A percentile compares a stretch with the other conserved stretches of the same genome.
These are phyloP conservation scores for Xenoacremonium recifei DNA, from an alignment of 2,329 filamentous ascomycete genomes.

Conservation along the genomic window DNA sequence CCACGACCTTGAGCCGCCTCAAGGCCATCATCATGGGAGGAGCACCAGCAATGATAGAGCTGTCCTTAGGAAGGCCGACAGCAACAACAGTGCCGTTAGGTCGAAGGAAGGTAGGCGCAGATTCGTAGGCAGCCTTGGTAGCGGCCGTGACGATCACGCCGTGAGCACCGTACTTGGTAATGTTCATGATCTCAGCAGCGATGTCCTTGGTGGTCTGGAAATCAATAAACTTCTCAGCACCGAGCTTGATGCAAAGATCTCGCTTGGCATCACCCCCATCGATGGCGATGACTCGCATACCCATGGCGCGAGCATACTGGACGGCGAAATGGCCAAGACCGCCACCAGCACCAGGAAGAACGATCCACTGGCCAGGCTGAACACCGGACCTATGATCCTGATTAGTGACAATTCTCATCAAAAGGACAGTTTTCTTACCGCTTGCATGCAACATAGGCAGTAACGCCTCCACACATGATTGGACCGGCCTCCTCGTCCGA, in stretches of 20 bases:
- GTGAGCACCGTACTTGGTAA: conserved; percentile 76
- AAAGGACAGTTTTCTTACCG: conserved; percentile 39
- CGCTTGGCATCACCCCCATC: conserved; percentile 78
- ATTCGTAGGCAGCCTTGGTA: conserved; percentile 88
- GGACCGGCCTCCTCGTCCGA: conserved; percentile 73
- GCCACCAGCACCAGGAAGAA: conserved; percentile 81
- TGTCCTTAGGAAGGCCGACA: conserved; percentile 68
- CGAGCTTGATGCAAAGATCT: conserved; percentile 65
- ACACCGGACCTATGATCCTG: conserved; percentile 49
- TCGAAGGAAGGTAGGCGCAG: conserved; percentile 80
- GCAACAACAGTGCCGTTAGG: conserved; percentile 76
- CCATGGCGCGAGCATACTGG: conserved; percentile 89
- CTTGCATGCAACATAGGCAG: conserved; percentile 81
- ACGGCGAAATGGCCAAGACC: conserved; percentile 72
- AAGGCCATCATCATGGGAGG: conserved; percentile 16
- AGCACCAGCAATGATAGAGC: conserved; percentile 18
- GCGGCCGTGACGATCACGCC: conserved; percentile 83
- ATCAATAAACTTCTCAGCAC: conserved; percentile 72
- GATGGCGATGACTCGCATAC: conserved; percentile 72
- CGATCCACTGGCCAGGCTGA: conserved; percentile 70
- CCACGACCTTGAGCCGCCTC: conserved; percentile 20
- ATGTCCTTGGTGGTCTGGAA: conserved; percentile 73
- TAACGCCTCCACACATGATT: conserved; percentile 77
- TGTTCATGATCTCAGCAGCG: conserved; percentile 71
- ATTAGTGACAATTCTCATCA: neutral